Evolutionary conservation across 2,329 filamentous ascomycete genomes (phyloP).

Genomic region (Tolypocladium tundrense): DNA sequence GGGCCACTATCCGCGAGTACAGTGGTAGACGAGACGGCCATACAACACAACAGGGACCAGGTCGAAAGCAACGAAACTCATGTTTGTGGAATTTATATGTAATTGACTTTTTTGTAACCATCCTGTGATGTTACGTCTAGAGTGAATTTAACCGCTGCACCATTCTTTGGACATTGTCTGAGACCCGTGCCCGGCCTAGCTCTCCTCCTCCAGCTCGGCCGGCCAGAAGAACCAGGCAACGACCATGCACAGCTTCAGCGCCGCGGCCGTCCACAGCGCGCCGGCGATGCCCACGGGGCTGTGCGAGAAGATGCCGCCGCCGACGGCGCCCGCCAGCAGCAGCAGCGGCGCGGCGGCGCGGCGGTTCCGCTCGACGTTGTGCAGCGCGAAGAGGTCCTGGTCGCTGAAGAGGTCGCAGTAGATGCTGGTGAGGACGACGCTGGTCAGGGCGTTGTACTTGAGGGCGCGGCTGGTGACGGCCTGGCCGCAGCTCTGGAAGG

Average conservation of each 20-base stretch:
- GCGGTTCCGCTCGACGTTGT: constrained; percentile 40
- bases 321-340: constrained; percentile 37
- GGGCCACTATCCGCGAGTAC: no score
- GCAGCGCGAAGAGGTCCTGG: constrained; percentile 30
- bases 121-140: no score
- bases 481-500: constrained; percentile 70
- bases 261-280: constrained; percentile 49
- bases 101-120: no score
- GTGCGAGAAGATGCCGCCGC: constrained; percentile 39
- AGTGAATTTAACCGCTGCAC: no score
- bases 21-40: no score
- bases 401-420: constrained; percentile 76
- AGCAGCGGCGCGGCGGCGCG: constrained; percentile 37
- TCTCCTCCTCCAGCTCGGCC: constrained; percentile 24
- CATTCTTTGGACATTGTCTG: background rate
- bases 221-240: constrained; percentile 53
- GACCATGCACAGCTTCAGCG: constrained; percentile 45
- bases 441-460: constrained; percentile 60
- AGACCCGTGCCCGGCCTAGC: background rate
- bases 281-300: constrained; percentile 37
- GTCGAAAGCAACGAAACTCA: no score
- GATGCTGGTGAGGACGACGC: constrained; percentile 70
- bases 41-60: no score
- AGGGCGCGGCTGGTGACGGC: constrained; percentile 64
- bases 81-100: no score